A percentile compares a stretch with the other conserved stretches of the same genome.
Evolutionary conservation across 2,329 filamentous ascomycete genomes (phyloP).

Genomic region (Coniochaeta prunicola): DNA sequence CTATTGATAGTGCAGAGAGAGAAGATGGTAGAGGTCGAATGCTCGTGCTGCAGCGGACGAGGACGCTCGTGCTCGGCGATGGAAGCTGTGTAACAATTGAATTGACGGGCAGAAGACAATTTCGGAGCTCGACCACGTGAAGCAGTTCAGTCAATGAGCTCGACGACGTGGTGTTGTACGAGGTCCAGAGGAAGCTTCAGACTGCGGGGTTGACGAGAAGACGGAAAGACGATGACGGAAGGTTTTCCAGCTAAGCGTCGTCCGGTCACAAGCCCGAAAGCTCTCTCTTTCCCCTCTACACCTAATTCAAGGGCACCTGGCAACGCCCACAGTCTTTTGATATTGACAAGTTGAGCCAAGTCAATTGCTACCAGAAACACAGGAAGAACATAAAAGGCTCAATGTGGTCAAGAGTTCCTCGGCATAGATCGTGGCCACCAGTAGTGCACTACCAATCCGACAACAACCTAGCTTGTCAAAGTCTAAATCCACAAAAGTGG

Average conservation of each 20-base stretch:
- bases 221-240: background rate
- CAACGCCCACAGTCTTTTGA: too few species aligned
- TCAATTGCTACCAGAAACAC: too few species aligned
- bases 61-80: background rate
- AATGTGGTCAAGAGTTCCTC: too few species aligned
- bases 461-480: too few species aligned
- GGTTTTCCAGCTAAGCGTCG: background rate
- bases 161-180: background rate
- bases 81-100: background rate
- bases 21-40: background rate
- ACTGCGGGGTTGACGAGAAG: conserved; percentile 2
- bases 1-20: background rate
- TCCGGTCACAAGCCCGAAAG: background rate
- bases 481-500: too few species aligned
- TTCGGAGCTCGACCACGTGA: background rate
- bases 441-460: too few species aligned
- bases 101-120: background rate
- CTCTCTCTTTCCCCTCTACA: background rate
- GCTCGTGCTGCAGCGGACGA: background rate
- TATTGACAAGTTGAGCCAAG: too few species aligned
- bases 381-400: too few species aligned
- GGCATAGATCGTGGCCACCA: too few species aligned
- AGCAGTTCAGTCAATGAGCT: background rate
- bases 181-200: background rate
- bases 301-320: background rate